These are phyloP conservation scores for Dictyostelium firmibasis DNA, from an alignment of 78 protist genomes.

Conservation along the genomic window DNA sequence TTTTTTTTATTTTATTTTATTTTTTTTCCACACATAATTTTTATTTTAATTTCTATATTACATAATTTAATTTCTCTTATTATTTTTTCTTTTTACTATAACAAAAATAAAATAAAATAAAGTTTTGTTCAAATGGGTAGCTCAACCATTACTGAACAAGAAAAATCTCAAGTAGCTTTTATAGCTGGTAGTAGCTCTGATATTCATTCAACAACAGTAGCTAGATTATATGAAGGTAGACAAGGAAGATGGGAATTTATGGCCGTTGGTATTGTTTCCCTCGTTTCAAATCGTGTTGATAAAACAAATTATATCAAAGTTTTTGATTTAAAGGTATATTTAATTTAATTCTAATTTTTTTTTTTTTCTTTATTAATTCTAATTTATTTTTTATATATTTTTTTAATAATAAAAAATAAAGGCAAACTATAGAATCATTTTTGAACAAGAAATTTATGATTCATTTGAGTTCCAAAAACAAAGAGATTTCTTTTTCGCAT, in stretches of 20 bases:
- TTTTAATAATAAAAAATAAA: not conserved
- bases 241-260: slow-evolving; percentile 70
- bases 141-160: slow-evolving; percentile 46
- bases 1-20: not conserved
- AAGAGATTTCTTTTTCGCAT: slow-evolving; percentile 72
- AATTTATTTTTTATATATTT: not conserved
- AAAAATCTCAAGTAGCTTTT: slow-evolving; percentile 25
- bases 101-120: not conserved
- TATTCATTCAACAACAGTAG: slow-evolving; percentile 55
- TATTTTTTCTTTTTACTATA: no score
- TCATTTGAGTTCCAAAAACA: slow-evolving; percentile 42
- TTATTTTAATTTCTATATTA: not conserved
- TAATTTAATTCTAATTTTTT: no score
- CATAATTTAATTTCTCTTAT: not conserved
- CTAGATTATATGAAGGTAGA: slow-evolving; percentile 65
- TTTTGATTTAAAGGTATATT: slow-evolving; percentile 42
- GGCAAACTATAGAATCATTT: not conserved
- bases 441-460: slow-evolving; percentile 83
- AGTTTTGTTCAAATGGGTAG: slow-evolving; percentile 27
- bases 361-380: not conserved
- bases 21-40: no score
- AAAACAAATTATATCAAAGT: slow-evolving; percentile 47
- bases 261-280: slow-evolving; percentile 48
- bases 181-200: slow-evolving; percentile 36
- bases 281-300: slow-evolving; percentile 53